Percentiles rank a stretch among this genome's conserved stretches.
These are phyloP conservation scores for Tetradesmus lagerheimii DNA, from an alignment of 139 green algal genomes.

Conservation along the genomic window DNA sequence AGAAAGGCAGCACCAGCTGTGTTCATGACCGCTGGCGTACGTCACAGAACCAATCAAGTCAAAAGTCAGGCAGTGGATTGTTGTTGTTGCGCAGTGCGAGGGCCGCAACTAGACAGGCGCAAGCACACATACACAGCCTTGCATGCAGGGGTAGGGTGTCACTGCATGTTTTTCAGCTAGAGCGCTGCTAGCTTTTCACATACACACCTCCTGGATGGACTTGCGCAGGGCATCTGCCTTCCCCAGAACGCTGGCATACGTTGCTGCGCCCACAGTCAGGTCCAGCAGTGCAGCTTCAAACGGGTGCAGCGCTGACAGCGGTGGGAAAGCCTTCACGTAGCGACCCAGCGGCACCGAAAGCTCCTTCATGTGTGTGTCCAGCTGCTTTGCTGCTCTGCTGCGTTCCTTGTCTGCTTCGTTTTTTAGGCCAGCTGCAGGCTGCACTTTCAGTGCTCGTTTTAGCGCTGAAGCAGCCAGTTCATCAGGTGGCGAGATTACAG, in stretches of 20 bases:
- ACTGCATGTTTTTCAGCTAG: no score
- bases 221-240: conserved; percentile 74
- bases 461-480: conserved; percentile 79
- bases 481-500: conserved; percentile 67
- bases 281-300: conserved; percentile 94
- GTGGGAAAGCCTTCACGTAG: conserved; percentile 84
- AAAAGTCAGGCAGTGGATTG: no score
- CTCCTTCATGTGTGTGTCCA: conserved; percentile 87
- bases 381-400: conserved; percentile 73
- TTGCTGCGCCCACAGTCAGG: conserved; percentile 83
- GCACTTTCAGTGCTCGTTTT: conserved; percentile 59
- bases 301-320: conserved; percentile 76
- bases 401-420: conserved; percentile 83
- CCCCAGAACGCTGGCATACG: conserved; percentile 72
- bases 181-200: no score
- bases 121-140: no score
- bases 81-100: no score
- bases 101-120: no score
- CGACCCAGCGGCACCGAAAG: conserved; percentile 68
- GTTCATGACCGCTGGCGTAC: no score
- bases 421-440: conserved; percentile 58
- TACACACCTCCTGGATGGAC: conserved; percentile 61
- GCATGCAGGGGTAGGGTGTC: no score
- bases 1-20: no score
- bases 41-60: no score